These are phyloP conservation scores for Scheffersomyces amazonensis DNA, from an alignment of 805 yeast genomes.

Conservation along the genomic window DNA sequence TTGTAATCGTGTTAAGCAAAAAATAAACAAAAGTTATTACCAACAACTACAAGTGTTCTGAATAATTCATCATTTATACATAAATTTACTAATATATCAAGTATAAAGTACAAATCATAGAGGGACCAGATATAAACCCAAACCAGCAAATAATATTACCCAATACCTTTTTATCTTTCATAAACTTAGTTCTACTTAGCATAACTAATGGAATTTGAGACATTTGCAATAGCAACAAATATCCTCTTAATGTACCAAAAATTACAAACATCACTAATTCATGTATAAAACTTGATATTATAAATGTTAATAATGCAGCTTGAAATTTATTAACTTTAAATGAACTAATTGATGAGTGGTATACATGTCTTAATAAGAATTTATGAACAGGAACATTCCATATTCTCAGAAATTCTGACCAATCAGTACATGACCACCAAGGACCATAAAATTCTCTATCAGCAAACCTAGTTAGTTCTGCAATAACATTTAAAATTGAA, in stretches of 20 bases:
- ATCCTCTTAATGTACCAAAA: slow-evolving; percentile 77
- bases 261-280: slow-evolving; percentile 91
- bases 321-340: slow-evolving; percentile 58
- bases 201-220: slow-evolving; percentile 78
- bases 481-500: slow-evolving; percentile 82
- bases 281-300: slow-evolving; percentile 80
- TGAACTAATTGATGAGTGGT: slow-evolving; percentile 83
- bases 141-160: slow-evolving; percentile 89
- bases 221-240: slow-evolving; percentile 79
- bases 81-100: slow-evolving; percentile 57
- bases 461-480: slow-evolving; percentile 82
- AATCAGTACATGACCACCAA: slow-evolving; percentile 96
- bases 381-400: slow-evolving; percentile 96
- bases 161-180: slow-evolving; percentile 54
- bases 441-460: slow-evolving; percentile 92
- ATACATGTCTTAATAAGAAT: slow-evolving; percentile 88
- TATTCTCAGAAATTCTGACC: slow-evolving; percentile 89
- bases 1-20: too few relatives aligned
- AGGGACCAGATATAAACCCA: slow-evolving; percentile 88
- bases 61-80: too few relatives aligned
- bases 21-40: too few relatives aligned
- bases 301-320: slow-evolving; percentile 77
- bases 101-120: slow-evolving; percentile 81
- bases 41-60: too few relatives aligned
- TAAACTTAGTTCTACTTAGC: slow-evolving; percentile 55